Conservation (phyloP, 2,329 filamentous ascomycete genomes). For the Sphaerostilbella broomeana region DNA sequence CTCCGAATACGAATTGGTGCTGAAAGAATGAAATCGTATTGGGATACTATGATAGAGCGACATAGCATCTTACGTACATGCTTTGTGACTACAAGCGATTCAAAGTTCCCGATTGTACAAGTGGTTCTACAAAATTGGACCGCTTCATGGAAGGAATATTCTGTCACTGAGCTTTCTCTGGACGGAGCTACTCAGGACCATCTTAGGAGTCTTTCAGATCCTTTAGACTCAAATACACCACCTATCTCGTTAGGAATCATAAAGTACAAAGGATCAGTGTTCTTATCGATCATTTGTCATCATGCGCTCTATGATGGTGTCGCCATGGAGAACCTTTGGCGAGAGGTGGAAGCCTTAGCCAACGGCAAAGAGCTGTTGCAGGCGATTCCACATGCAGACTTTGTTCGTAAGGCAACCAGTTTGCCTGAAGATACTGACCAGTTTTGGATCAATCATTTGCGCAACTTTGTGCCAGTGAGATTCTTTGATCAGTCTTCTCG, state of each 20-base stretch:
- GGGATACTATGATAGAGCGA: slow-evolving; percentile 54
- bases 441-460: slow-evolving; percentile 61
- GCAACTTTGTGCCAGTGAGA: slow-evolving; percentile 35
- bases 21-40: slow-evolving; percentile 48
- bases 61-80: slow-evolving; percentile 74
- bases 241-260: slow-evolving; percentile 42
- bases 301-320: slow-evolving; percentile 85
- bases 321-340: slow-evolving; percentile 62
- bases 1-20: slow-evolving; percentile 52
- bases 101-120: slow-evolving; percentile 61
- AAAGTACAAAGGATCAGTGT: slow-evolving; percentile 22
- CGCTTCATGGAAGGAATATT: slow-evolving; percentile 35
- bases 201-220: slow-evolving; percentile 29
- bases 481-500: slow-evolving; percentile 21
- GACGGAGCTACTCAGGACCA: slow-evolving; percentile 35
- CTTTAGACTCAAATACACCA: slow-evolving; percentile 39
- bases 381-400: slow-evolving; percentile 52
- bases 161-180: slow-evolving; percentile 26
- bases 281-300: slow-evolving; percentile 53
- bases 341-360: slow-evolving; percentile 61
- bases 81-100: slow-evolving; percentile 60
- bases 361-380: slow-evolving; percentile 38
- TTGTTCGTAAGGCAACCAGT: slow-evolving; percentile 53
- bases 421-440: slow-evolving; percentile 42
- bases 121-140: slow-evolving; percentile 51